Base-by-base conservation (phyloP, 2,329 filamentous ascomycete species). In the Phaeosphaeria sp. region DNA sequence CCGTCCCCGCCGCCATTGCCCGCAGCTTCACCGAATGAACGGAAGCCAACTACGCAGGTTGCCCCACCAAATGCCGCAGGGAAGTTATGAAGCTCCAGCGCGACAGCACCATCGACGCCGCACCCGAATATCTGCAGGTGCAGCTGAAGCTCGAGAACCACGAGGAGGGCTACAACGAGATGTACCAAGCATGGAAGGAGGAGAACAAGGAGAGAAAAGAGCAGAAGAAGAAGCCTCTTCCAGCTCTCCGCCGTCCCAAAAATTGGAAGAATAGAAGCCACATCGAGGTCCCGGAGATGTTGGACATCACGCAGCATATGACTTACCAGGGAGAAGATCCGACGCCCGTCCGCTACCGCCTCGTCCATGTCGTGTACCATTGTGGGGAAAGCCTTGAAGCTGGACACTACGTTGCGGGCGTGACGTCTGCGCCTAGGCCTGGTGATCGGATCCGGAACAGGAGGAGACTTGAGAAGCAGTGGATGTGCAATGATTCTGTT, bases 371-470 rank as follows among this genome's bases (percentile, higher is more conserved):
- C 7, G 7, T 39, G 4, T 39, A 39, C 17, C 36, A 39, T 11
- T 6, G 3, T 3, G 3, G 2, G n/a, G n/a, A n/a, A n/a, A n/a
- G n/a, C n/a, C n/a, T 39, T 2, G 2, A 7, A 1, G 15, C 15
- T 7, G 36, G 36, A 39, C 36, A 39, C 17, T 39, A 39, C 17
- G 15, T 7, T n/a, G 36, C 36, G 15, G 36, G 36, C 15, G 17
- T 39, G 2, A 39, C 36, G 15, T 39, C 36, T 17, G 3, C 36
- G 3, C 6, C n/a, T n/a, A n/a, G n/a, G n/a, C n/a, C n/a, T n/a
- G n/a, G n/a, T n/a, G n/a, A n/a, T n/a, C n/a, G n/a, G n/a, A 39
- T 13, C 3, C 13, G 6, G 17, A 15, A 15, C 30, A 11, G 30
- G 6, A 3, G 9, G 30, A 15, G n/a, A 5, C 11, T 7, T 44